phyloP scores from a whole-genome alignment of 106 monocot species.

The Narthecium ossifragum region DNA sequence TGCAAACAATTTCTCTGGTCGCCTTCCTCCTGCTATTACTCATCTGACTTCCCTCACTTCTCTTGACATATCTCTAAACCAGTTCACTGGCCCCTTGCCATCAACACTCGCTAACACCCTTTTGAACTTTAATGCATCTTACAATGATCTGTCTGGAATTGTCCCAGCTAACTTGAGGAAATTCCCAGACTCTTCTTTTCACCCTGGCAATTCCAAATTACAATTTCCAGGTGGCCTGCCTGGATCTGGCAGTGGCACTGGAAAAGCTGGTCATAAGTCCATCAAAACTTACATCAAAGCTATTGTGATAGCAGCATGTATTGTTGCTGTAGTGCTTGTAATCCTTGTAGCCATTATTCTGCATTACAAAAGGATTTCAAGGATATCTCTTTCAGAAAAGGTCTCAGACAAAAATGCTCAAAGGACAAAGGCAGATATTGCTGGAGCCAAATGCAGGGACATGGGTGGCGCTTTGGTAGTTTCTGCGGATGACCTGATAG shows the following conservation, averaged over 20 bases:
- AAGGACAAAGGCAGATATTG: constrained; percentile 13
- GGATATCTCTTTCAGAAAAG: constrained; percentile 30
- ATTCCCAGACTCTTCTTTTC: constrained; percentile 96
- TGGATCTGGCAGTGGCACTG: constrained; percentile 24
- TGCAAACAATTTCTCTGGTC: constrained; percentile 74
- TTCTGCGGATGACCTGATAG: constrained; percentile 60
- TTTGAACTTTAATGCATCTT: constrained; percentile 68
- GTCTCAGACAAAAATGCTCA: constrained; percentile 44
- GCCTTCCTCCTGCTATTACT: constrained; percentile 39
- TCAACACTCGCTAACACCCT: constrained; percentile 45
- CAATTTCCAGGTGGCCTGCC: constrained; percentile 36
- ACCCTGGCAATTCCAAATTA: constrained; percentile 81
- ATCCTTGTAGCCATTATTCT: constrained; percentile 50
- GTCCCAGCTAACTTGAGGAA: constrained; percentile 77
- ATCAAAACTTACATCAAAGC: constrained; percentile 38
- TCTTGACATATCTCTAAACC: constrained; percentile 75
- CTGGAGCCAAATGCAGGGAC: constrained; percentile 25
- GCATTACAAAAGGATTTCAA: constrained; percentile 54
- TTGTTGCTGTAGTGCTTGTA: constrained; percentile 40
- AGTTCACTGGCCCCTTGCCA: constrained; percentile 69
- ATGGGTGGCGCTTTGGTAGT: constrained; percentile 39
- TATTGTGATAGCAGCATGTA: constrained; percentile 44
- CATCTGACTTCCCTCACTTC: constrained; percentile 51
- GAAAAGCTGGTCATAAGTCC: constrained; percentile 16
- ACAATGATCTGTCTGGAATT: constrained; percentile 79